Evolutionary conservation across 306 rosid genomes (phyloP).

Genomic region (Vachellia collinsii): DNA sequence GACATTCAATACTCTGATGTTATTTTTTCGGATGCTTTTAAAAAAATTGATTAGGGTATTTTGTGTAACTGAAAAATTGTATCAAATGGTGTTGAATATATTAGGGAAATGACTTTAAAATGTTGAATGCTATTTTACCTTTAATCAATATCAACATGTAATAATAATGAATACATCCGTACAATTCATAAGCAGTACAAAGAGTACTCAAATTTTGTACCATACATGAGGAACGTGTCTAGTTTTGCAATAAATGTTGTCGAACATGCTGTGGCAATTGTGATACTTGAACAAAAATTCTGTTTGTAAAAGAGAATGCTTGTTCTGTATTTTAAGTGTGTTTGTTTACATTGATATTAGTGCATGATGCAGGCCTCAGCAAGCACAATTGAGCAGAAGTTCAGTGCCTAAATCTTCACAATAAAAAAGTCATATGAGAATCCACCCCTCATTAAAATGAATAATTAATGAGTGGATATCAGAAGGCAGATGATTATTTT

Average conservation of each 20-base stretch:
- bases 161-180: background rate
- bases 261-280: background rate
- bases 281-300: background rate
- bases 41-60: no score
- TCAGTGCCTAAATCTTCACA: conserved; percentile 53
- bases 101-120: no score
- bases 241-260: background rate
- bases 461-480: conserved; percentile 43
- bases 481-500: conserved; percentile 41
- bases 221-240: no score
- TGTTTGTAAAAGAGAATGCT: background rate
- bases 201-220: background rate
- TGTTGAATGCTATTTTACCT: no score
- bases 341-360: conserved; percentile 27
- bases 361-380: conserved; percentile 63
- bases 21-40: no score
- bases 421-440: conserved; percentile 41
- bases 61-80: no score
- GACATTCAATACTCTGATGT: no score
- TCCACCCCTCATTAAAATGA: conserved; percentile 24
- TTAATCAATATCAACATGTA: background rate
- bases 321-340: background rate
- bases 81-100: no score
- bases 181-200: background rate
- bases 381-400: conserved; percentile 76